Evolutionary conservation across 257 asterid species (phyloP), one percentile per base, ranked within the genome.

Genomic region (Lavandula angustifolia): DNA sequence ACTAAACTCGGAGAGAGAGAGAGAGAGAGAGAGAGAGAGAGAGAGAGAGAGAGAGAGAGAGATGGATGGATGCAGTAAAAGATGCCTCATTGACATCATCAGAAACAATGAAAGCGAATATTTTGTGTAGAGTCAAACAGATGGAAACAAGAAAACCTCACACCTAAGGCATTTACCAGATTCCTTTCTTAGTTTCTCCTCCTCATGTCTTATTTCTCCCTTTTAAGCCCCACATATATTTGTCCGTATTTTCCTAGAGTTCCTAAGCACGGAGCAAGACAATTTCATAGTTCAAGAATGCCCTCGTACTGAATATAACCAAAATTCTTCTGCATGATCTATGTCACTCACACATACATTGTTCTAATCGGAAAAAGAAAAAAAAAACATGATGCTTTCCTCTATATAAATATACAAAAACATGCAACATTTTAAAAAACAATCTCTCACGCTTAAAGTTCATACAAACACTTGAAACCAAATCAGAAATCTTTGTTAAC

Each of bases 331-430:
- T 49, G 32, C 32, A 49, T 29, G 17, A 49, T 49, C 32, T 49
- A 17, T 49, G 54, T 48, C 54, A 14, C 6, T 48, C 35, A 7
- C 37, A 3, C 37, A 38, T 51, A 53, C 54, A 17, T 49, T 6
- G 31, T 49, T 49, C 9, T 46, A 46, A 46, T 14, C 22, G 22
- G 3, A 13, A 16, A n/a, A n/a, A n/a, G n/a, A n/a, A n/a, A n/a
- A n/a, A n/a, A 13, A 16, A 46, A 13, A 9, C 33, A 58, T 34
- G 46, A 12, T 18, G 32, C 33, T 8, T 29, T 46, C 9, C 74
- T 9, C 78, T 68, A 68, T 68, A 73, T 71, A 74, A 57, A 60
- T 62, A 59, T 33, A 13, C 50, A 51, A n/a, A 61, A 49, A 46
- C 72, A 67, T 42, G 58, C 53, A 52, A 48, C 65, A 32, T 51